Evolutionary conservation across 495 filamentous ascomycete genomes (phyloP), one percentile per base, ranked within the genome.

Genomic region (Trichocladium uniseriatum): DNA sequence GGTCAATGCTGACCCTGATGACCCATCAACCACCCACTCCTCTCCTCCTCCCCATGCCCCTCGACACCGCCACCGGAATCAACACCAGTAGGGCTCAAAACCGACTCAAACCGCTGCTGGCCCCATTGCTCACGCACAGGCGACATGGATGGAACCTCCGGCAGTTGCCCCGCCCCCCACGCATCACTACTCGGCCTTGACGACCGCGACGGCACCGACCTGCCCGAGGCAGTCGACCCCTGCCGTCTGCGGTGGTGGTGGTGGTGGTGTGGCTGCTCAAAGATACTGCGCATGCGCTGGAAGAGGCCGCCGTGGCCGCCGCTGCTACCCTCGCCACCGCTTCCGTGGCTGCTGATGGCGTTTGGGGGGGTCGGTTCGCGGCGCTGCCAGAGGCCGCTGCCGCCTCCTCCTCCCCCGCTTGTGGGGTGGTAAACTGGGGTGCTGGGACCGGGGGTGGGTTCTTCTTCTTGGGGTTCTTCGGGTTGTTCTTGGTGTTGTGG

Each of bases 231-330:
- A n/a, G n/a, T n/a, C n/a, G n/a, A n/a, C n/a, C n/a, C n/a, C n/a
- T n/a, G n/a, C n/a, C n/a, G n/a, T n/a, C n/a, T n/a, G n/a, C n/a
- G n/a, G n/a, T n/a, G n/a, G n/a, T n/a, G n/a, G n/a, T n/a, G n/a
- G n/a, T n/a, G n/a, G n/a, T n/a, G n/a, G n/a, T n/a, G n/a, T n/a
- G 56, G 51, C 21, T 51, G 53, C 42, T 64, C 63, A 40, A 64
- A 66, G n/a, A 66, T 53, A 37, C 39, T 62, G 18, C 63, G 54
- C 63, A 66, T 64, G 6, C 54, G 51, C 43, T 62, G 54, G 59
- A 66, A 66, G n/a, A 66, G 51, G 16, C 53, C 59, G 5, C 36
- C 24, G 0, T 43, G 29, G n/a, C 24, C 31, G 7, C 38, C 44
- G 4, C 34, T 29, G 3, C 36, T 38, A 3, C 35, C 7, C 14